phyloP scores from a whole-genome alignment of 2,329 filamentous ascomycete species.

The Periconia digitata region DNA sequence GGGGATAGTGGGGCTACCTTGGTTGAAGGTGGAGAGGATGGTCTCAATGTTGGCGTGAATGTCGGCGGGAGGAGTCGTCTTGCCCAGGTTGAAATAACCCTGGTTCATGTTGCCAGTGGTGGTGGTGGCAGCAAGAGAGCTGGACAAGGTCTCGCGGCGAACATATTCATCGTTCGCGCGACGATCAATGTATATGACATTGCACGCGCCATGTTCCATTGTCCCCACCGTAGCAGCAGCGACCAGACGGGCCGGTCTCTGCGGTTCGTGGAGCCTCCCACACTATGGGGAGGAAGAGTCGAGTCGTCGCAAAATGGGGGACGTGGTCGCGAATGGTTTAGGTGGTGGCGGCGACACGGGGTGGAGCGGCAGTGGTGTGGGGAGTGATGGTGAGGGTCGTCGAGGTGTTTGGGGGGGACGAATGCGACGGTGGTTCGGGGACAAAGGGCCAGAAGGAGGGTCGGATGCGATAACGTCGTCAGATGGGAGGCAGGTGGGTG shows the following conservation, averaged over 20 bases:
- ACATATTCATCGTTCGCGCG: slow-evolving; percentile 46
- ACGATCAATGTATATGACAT: slow-evolving; percentile 49
- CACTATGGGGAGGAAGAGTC: slow-evolving; percentile 26
- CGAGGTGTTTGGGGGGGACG: not conserved
- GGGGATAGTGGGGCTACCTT: slow-evolving; percentile 33
- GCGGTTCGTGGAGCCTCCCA: slow-evolving; percentile 29
- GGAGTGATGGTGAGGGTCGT: slow-evolving; percentile 5
- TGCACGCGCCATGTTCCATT: slow-evolving; percentile 49
- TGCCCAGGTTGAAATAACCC: slow-evolving; percentile 40
- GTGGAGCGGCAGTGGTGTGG: not conserved
- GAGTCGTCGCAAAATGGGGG: slow-evolving; percentile 22
- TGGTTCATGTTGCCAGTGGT: slow-evolving; percentile 35
- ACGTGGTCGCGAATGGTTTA: slow-evolving; percentile 10
- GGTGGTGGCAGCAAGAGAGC: slow-evolving; percentile 34
- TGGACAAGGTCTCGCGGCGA: slow-evolving; percentile 38
- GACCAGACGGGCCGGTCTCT: slow-evolving; percentile 35
- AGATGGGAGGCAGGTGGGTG: not conserved
- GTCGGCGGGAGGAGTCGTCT: slow-evolving; percentile 32
- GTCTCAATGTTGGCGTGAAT: slow-evolving; percentile 43
- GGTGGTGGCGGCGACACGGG: slow-evolving; percentile 6
- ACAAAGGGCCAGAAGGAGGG: too few relatives aligned
- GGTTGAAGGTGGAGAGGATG: slow-evolving; percentile 44
- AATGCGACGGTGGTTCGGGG: too few relatives aligned
- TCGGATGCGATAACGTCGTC: slow-evolving; percentile 3
- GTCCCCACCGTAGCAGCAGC: slow-evolving; percentile 33